Base-by-base conservation (phyloP, 2,329 filamentous ascomycete genomes). In the Colletotrichum sp. region DNA sequence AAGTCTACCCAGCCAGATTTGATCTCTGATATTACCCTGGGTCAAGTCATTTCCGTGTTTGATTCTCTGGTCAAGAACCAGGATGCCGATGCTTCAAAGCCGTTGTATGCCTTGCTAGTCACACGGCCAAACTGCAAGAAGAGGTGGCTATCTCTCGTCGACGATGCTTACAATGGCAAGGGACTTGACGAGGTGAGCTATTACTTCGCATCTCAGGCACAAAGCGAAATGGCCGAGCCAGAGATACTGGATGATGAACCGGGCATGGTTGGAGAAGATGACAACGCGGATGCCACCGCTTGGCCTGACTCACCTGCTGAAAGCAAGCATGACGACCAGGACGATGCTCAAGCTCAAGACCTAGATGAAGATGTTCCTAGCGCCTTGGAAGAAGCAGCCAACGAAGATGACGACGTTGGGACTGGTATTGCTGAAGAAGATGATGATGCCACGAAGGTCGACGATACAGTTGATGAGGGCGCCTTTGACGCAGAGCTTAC, bases 1-100 rank as follows among this genome's bases (percentile, higher is more conserved):
- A 64, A 88, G 86, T 84, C 85, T 36, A 83, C 80, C 9, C 79
- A 81, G n/a, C 80, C 78, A 16, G 83, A 85, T 39, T 75, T 82
- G 4, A 79, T 87, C 52, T 80, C 81, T 7, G 83, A 80, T 21
- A 80, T 85, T n/a, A 87, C 84, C 1, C 74, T 88, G 57, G 84
- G 82, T 48, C 84, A 87, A 69, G 81, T 88, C n/a, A 78, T 87
- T 28, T 85, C 86, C 70, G 82, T 88, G 4, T 86, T 87, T 71
- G 85, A 87, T 26, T 79, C 87, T 48, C 80, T 88, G 2, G 82
- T 86, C 16, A 87, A 86, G 70, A 88, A 88, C 60, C 85, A 87
- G 76, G 84, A 87, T 63, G 83, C 85, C 13, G 82, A 87, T 30
- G 80, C 80, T 32, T 81, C 82, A 13, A 83, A 85, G 18, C 82